Evolutionary conservation across 495 filamentous ascomycete species (phyloP), one percentile per base, ranked within the genome.

Genomic region (Podospora bellae-mahoneyi): DNA sequence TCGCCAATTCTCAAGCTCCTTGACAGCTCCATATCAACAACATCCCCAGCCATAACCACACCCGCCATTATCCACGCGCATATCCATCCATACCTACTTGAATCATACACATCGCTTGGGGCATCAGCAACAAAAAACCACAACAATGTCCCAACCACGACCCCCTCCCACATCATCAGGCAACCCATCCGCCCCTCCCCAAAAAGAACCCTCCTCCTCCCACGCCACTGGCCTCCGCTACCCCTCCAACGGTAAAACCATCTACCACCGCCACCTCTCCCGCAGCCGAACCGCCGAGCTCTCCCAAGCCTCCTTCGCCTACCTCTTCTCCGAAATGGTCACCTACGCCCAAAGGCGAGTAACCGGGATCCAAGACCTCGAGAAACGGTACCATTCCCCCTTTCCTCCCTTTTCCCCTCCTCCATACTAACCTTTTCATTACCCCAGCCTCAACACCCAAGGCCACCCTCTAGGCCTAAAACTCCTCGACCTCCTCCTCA

Each of bases 291-390:
- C 89, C 69, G 84, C 91, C 30, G 93, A 98, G 82, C 85, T 95
- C 68, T 96, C 92, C 78, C 90, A 95, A 65, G 88, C 96, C 0
- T 92, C 91, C 77, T 97, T 99, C 78, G 96, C 95, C 39, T 97
- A 95, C 75, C 83, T 99, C 23, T 99, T 99, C 73, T 89, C 87
- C 54, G 94, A 97, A 84, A 97, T 99, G 92, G 93, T 99, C 39
- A 89, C 86, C 73, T 98, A 99, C 78, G 94, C 95, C 57, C 96
- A 97, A 76, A 88, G 89, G 72, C 83, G 91, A 70, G 94, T 97
- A 64, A 94, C 90, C 65, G 93, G 91, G 1, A 96, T 98, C 64
- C 89, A 94, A 74, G 96, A 97, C 77, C 76, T 99, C 16, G 95
- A 99, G 78, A 92, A 92, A 82, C 86, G 91, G 93, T 95, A 75